phyloP scores from a whole-genome alignment of 805 yeast genomes.

The Pichia thaimueangensis region DNA sequence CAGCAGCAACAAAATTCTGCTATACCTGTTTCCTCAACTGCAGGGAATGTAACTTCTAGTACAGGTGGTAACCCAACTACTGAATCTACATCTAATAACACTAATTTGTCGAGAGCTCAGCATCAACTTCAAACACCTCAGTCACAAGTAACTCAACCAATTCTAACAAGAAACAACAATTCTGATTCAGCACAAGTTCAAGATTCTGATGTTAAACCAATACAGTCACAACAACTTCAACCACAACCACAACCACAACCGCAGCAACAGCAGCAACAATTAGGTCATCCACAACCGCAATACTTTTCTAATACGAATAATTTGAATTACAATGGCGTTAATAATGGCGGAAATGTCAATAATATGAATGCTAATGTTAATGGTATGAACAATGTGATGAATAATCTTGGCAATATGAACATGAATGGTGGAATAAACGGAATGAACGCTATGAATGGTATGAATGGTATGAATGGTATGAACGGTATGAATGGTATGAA shows the following conservation, averaged over 20 bases:
- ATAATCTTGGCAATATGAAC: too few relatives aligned
- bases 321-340: constrained; percentile 9
- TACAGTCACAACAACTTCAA: background rate
- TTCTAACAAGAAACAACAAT: background rate
- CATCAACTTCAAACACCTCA: background rate
- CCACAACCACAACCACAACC: background rate
- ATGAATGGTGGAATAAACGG: constrained; percentile 1
- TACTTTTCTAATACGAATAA: constrained; percentile 6
- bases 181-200: background rate
- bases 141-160: background rate
- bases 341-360: background rate
- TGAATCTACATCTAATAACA: background rate
- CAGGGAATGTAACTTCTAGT: background rate
- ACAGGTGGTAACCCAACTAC: background rate
- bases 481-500: background rate
- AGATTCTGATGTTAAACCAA: constrained; percentile 1
- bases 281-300: constrained; percentile 8
- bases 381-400: constrained; percentile 2
- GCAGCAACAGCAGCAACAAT: background rate
- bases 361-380: background rate
- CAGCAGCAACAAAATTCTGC: background rate
- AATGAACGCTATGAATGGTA: background rate
- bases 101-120: too few relatives aligned
- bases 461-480: background rate
- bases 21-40: background rate